phyloP scores from a whole-genome alignment of 2,329 filamentous ascomycete genomes.

The Cercospora berteroae region DNA sequence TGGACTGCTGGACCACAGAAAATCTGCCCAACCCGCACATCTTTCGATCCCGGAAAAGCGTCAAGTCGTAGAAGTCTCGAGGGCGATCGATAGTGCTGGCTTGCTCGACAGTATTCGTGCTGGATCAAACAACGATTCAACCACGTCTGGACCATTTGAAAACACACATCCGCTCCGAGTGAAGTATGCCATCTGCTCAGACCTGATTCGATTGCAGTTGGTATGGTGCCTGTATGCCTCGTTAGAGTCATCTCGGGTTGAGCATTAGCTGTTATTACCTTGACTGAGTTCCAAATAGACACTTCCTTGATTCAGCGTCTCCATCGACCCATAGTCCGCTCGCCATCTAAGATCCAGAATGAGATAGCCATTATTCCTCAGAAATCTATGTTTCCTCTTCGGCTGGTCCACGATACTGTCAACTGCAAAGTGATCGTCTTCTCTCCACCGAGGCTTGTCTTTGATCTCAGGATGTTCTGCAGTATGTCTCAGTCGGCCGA shows the following conservation, averaged over 20 bases:
- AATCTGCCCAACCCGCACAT: background rate
- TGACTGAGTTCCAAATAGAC: background rate
- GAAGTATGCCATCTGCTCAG: background rate
- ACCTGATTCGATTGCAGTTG: background rate
- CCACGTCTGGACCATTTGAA: background rate
- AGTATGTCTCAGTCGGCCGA: background rate
- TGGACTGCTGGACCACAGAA: background rate
- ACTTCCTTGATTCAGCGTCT: background rate
- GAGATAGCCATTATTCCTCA: background rate
- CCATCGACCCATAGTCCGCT: background rate
- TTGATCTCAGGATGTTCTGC: background rate
- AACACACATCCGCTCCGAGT: background rate
- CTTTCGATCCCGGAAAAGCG: background rate
- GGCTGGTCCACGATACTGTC: background rate
- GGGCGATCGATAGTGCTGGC: background rate
- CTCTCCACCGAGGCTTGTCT: background rate
- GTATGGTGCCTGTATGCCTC: background rate
- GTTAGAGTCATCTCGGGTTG: background rate
- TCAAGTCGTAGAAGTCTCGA: background rate
- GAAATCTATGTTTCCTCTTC: background rate
- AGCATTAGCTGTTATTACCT: background rate
- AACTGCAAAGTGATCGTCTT: background rate
- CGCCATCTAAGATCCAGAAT: background rate
- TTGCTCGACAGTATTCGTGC: background rate
- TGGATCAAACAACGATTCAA: background rate